phyloP scores from a whole-genome alignment of 2,329 filamentous ascomycete species.

The Pezizomycotina sp. region DNA sequence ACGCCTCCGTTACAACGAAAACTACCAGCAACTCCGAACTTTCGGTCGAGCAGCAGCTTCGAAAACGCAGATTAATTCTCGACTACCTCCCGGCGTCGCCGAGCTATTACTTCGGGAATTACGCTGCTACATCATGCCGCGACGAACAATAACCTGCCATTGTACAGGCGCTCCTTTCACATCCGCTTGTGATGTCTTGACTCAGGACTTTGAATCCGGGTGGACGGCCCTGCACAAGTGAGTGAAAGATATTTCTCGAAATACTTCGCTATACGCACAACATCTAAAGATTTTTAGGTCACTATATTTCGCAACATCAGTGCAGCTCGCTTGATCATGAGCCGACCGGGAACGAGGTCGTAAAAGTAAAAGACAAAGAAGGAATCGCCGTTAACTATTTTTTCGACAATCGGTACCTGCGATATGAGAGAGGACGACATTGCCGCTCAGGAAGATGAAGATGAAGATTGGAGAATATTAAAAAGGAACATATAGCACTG shows the following conservation, averaged over 20 bases:
- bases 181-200: slow-evolving; percentile 74
- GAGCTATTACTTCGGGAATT: slow-evolving; percentile 19
- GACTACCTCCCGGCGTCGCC: slow-evolving; percentile 57
- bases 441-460: slow-evolving; percentile 40
- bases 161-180: slow-evolving; percentile 60
- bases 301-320: slow-evolving; percentile 25
- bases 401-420: too few species aligned
- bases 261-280: slow-evolving; percentile 47
- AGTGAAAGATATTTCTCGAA: slow-evolving; percentile 39
- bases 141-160: slow-evolving; percentile 53
- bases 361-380: slow-evolving; percentile 63
- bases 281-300: slow-evolving; percentile 11
- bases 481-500: slow-evolving; percentile 20
- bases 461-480: slow-evolving; percentile 16
- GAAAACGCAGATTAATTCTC: slow-evolving; percentile 62
- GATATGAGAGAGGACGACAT: slow-evolving; percentile 50
- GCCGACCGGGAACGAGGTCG: slow-evolving; percentile 43
- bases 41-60: slow-evolving; percentile 31
- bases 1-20: slow-evolving; percentile 34
- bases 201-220: slow-evolving; percentile 76
- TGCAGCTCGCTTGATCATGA: slow-evolving; percentile 57
- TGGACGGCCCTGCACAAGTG: slow-evolving; percentile 82
- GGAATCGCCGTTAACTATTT: slow-evolving; percentile 68
- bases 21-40: slow-evolving; percentile 33
- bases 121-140: slow-evolving; percentile 74